Evolutionary conservation across 2,329 filamentous ascomycete genomes (phyloP).

Genomic region (Diaporthe destruens): DNA sequence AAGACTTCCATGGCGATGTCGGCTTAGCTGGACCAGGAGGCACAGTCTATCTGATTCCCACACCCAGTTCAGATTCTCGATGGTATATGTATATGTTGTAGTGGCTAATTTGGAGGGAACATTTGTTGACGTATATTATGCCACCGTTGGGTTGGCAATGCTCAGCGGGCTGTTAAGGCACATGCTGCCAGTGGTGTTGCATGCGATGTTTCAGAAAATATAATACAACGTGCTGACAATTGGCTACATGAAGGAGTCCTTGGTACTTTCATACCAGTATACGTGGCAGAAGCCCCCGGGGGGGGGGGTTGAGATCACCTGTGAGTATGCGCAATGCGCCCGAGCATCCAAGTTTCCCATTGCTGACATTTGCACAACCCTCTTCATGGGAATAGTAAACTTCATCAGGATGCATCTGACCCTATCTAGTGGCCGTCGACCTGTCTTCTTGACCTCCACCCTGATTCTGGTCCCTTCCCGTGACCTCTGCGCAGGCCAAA

Average conservation of each 20-base stretch:
- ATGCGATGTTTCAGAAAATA: not conserved
- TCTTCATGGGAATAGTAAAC: constrained; percentile 18
- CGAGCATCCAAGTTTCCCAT: not conserved
- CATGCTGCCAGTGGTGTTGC: no score
- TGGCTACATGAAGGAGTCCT: not conserved
- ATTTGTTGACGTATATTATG: not conserved
- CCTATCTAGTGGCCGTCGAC: not conserved
- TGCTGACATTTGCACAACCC: not conserved
- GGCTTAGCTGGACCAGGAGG: constrained; percentile 12
- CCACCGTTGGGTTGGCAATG: constrained; percentile 17
- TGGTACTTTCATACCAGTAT: constrained; percentile 16
- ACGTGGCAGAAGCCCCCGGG: not conserved
- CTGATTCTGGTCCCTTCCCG: constrained; percentile 12
- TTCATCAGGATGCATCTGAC: constrained; percentile 9
- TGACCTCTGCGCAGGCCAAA: constrained; percentile 3
- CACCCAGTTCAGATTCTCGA: constrained; percentile 23
- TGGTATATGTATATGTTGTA: not conserved
- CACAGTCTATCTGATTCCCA: constrained; percentile 27
- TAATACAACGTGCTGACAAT: not conserved
- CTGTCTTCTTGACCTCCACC: not conserved
- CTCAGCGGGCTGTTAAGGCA: constrained; percentile 9
- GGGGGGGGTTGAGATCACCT: constrained; percentile 3
- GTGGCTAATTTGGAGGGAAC: not conserved
- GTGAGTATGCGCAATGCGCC: not conserved
- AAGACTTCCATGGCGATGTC: constrained; percentile 34